Evolutionary conservation across 495 filamentous ascomycete species (phyloP), one percentile per base, ranked within the genome.

Genomic region (Aspergillus avenaceus): DNA sequence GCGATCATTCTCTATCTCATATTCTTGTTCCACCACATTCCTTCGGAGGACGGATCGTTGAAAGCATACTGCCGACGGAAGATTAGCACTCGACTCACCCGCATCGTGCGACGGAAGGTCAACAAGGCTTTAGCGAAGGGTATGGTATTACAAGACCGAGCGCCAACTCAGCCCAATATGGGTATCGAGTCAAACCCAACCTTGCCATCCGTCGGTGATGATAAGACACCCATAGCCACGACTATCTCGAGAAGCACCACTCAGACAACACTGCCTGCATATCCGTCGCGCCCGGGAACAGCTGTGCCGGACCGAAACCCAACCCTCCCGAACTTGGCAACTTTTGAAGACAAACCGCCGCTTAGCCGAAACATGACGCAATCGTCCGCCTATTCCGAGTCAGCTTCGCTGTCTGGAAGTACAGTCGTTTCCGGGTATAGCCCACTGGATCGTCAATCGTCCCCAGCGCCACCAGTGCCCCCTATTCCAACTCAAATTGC

Each of bases 1-100:
- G 88, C 88, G 0, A 69, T 82, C 34, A 50, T 92, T 1, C 80
- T 95, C 32, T 98, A 95, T 65, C 64, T 96, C 23, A 76, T 84
- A 50, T 98, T 93, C 72, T 77, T 98, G 3, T 96, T 88, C 78
- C 86, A 90, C 66, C 86, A 90, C 56, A 95, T 98, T 50, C 88
- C 89, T 4, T 73, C 74, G 9, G 70, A 76, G 22, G 89, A 95
- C 62, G 87, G 86, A n/a, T 82, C 84, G 1, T 75, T 98, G 18
- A 79, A 80, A 11, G 82, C 82, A 12, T 98, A 95, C 69, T 97
- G 92, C 62, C 84, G 87, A 50, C 82, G 90, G 13, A 96, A 96
- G 71, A 83, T 96, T 62, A 90, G 95, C 60, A 82, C 75, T 36
- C 77, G 90, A 47, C 73, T 98, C 54, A 84, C 81, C 49, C 77